phyloP scores from a whole-genome alignment of 2,329 filamentous ascomycete genomes.

The Pleoardoris graminearum region DNA sequence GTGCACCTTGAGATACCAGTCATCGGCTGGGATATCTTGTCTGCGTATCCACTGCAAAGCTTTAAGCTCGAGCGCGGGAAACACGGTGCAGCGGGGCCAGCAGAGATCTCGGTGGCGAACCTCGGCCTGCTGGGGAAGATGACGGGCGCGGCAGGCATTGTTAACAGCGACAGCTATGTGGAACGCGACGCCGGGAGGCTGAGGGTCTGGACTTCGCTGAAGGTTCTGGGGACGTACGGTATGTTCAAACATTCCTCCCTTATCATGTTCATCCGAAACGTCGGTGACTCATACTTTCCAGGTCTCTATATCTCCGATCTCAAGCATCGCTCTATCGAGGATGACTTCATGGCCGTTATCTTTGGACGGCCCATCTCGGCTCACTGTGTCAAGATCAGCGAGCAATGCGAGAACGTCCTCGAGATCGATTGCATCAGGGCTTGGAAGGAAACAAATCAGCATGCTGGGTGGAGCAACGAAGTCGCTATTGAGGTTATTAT shows the following conservation, averaged over 20 bases:
- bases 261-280: not conserved
- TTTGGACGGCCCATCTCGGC: constrained; percentile 70
- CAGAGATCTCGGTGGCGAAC: constrained; percentile 62
- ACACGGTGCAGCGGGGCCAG: constrained; percentile 33
- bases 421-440: constrained; percentile 77
- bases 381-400: constrained; percentile 64
- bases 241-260: constrained; percentile 26
- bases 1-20: constrained; percentile 65
- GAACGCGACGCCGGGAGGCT: constrained; percentile 62
- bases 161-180: constrained; percentile 63
- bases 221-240: constrained; percentile 77
- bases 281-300: constrained; percentile 33
- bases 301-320: constrained; percentile 79
- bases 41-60: constrained; percentile 67
- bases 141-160: constrained; percentile 80
- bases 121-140: constrained; percentile 85
- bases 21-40: constrained; percentile 79
- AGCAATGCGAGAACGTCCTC: constrained; percentile 62
- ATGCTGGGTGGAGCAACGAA: constrained; percentile 73
- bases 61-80: constrained; percentile 55
- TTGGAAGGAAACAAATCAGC: constrained; percentile 73
- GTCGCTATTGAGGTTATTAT: constrained; percentile 40
- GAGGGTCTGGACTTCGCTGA: constrained; percentile 69
- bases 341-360: constrained; percentile 74
- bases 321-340: constrained; percentile 60